A percentile compares a stretch with the other conserved stretches of the same genome.
These are phyloP conservation scores for Trichocomaceae sp. DNA, from an alignment of 2,329 filamentous ascomycete species.

Conservation along the genomic window DNA sequence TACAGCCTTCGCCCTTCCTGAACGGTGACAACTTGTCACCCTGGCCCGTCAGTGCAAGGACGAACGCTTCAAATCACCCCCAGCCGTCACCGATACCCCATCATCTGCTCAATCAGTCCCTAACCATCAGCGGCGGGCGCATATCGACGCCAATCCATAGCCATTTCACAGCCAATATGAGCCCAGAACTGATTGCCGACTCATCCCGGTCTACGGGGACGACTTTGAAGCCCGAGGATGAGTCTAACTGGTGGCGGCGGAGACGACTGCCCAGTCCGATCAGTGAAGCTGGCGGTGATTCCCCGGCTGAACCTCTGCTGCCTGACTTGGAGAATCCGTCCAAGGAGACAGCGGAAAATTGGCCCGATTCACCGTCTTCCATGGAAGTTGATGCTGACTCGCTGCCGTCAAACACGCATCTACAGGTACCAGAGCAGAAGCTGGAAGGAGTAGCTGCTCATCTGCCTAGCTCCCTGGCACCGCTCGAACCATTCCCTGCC, in stretches of 20 bases:
- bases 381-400: slow-evolving; percentile 8
- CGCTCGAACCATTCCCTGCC: background rate
- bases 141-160: slow-evolving; percentile 25
- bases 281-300: slow-evolving; percentile 29
- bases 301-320: background rate
- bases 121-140: slow-evolving; percentile 27
- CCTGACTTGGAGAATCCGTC: background rate
- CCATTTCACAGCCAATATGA: slow-evolving; percentile 23
- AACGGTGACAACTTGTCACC: slow-evolving; percentile 17
- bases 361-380: slow-evolving; percentile 10
- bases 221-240: background rate
- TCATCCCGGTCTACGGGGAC: background rate
- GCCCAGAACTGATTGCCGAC: slow-evolving; percentile 12
- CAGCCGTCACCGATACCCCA: slow-evolving; percentile 27
- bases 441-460: background rate
- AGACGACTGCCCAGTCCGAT: slow-evolving; percentile 36
- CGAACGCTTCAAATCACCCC: slow-evolving; percentile 13
- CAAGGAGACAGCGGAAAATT: background rate
- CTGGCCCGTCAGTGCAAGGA: slow-evolving; percentile 18
- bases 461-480: background rate
- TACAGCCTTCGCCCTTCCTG: slow-evolving; percentile 16
- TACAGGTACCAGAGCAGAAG: slow-evolving; percentile 6
- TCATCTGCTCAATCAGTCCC: slow-evolving; percentile 23
- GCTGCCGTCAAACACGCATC: slow-evolving; percentile 1
- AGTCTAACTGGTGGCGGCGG: slow-evolving; percentile 18